A percentile compares a stretch with the other conserved stretches of the same genome.
phyloP scores from a whole-genome alignment of 108 stramenopile genomes.

The Discostella pseudostelligera region DNA sequence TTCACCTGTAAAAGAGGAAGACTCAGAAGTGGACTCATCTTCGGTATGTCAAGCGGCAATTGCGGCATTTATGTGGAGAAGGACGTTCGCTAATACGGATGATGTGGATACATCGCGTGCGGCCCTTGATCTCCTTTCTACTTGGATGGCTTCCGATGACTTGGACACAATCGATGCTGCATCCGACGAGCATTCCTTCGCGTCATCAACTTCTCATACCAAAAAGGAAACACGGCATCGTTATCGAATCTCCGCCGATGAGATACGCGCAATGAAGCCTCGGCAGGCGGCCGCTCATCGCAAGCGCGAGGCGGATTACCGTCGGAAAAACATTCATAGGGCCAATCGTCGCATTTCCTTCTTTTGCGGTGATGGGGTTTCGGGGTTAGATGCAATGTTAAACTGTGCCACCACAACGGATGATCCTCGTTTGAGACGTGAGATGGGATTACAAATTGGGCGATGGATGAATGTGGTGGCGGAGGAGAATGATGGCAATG shows the following conservation, averaged over 20 bases:
- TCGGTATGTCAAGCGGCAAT: slow-evolving; percentile 43
- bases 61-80: slow-evolving; percentile 43
- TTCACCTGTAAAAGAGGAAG: not conserved
- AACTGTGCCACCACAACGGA: slow-evolving; percentile 36
- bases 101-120: slow-evolving; percentile 52
- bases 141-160: slow-evolving; percentile 72
- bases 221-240: slow-evolving; percentile 20
- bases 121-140: slow-evolving; percentile 68
- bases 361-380: slow-evolving; percentile 48
- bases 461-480: slow-evolving; percentile 59
- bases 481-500: slow-evolving; percentile 48
- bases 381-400: slow-evolving; percentile 62
- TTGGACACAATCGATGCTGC: slow-evolving; percentile 57
- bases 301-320: slow-evolving; percentile 53
- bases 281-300: slow-evolving; percentile 63
- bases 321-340: slow-evolving; percentile 54
- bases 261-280: slow-evolving; percentile 66
- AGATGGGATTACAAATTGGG: slow-evolving; percentile 36
- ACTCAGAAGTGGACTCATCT: slow-evolving; percentile 35
- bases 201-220: slow-evolving; percentile 14
- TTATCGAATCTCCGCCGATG: slow-evolving; percentile 30
- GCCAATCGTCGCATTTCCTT: slow-evolving; percentile 47
- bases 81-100: not conserved
- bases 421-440: slow-evolving; percentile 55
- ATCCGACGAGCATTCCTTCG: slow-evolving; percentile 38